These are phyloP conservation scores for Halophytophthora polymorphica DNA, from an alignment of 352 stramenopile genomes.

Conservation along the genomic window DNA sequence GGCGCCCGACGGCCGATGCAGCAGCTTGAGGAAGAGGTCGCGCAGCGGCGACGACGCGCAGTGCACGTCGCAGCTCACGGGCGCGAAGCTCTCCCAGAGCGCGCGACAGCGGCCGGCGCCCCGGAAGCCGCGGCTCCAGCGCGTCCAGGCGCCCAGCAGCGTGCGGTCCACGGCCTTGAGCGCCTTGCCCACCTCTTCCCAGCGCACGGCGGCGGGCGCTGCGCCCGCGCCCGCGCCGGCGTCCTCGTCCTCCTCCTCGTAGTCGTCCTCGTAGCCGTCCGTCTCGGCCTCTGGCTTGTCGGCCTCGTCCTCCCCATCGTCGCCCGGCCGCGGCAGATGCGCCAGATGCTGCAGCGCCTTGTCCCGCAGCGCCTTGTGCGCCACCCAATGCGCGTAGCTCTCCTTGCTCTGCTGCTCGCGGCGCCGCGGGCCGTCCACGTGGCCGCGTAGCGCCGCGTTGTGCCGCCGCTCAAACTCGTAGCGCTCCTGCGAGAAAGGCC, in stretches of 20 bases:
- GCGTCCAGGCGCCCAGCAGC: constrained; percentile 79
- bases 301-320: constrained; percentile 16
- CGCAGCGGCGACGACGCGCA: constrained; percentile 82
- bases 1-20: constrained; percentile 77
- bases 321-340: constrained; percentile 55
- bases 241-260: constrained; percentile 26
- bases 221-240: constrained; percentile 13
- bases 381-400: constrained; percentile 70
- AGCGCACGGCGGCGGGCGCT: constrained; percentile 41
- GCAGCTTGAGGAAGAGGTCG: constrained; percentile 89
- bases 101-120: constrained; percentile 50
- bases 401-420: constrained; percentile 64
- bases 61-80: constrained; percentile 86
- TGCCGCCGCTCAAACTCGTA: constrained; percentile 73
- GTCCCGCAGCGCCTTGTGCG: constrained; percentile 75
- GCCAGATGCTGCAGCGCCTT: constrained; percentile 72
- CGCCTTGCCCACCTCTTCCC: constrained; percentile 82
- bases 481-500: constrained; percentile 63
- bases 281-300: constrained; percentile 19
- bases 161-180: constrained; percentile 86
- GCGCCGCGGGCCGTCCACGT: constrained; percentile 35
- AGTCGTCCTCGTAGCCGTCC: constrained; percentile 24
- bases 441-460: constrained; percentile 55
- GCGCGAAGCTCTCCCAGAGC: constrained; percentile 86
- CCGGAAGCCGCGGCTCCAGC: constrained; percentile 76